Conservation (phyloP, 352 stramenopile species). For the Phytopythium chamaehyphon region DNA sequence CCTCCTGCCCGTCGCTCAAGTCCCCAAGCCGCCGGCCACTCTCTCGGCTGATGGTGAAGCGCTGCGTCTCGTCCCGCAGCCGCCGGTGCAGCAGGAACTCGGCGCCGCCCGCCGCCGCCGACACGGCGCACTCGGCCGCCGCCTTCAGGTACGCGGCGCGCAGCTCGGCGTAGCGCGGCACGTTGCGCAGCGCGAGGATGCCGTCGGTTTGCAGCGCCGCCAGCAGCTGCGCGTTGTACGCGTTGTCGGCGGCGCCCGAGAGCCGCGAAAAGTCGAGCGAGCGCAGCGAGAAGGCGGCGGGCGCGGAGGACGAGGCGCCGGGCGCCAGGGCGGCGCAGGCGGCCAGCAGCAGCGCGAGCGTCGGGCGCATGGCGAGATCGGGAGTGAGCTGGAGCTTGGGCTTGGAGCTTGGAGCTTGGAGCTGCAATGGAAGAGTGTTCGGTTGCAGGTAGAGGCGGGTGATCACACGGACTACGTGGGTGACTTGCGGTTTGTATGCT, state of each 20-base stretch:
- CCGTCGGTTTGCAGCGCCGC: conserved; percentile 55
- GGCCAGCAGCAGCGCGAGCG: conserved; percentile 17
- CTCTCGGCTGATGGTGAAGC: conserved; percentile 71
- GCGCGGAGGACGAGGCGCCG: conserved; percentile 11
- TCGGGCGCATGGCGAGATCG: conserved; percentile 12
- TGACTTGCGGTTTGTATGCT: conserved; percentile 1
- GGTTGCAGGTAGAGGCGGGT: not conserved
- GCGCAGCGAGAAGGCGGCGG: conserved; percentile 45
- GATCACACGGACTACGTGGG: conserved; percentile 2
- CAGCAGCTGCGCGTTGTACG: conserved; percentile 35
- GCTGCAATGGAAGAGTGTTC: no score
- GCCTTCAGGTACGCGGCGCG: conserved; percentile 52
- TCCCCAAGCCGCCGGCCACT: conserved; percentile 38
- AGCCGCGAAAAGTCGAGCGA: conserved; percentile 56
- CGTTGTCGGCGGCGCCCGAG: conserved; percentile 18
- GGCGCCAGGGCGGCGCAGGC: conserved; percentile 8
- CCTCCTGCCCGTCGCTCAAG: conserved; percentile 18
- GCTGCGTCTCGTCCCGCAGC: conserved; percentile 64
- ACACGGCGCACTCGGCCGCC: conserved; percentile 52
- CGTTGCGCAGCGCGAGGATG: conserved; percentile 74
- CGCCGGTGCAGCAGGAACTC: conserved; percentile 67
- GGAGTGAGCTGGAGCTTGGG: no score
- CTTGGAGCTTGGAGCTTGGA: no score
- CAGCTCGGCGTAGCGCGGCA: conserved; percentile 46
- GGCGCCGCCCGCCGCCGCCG: conserved; percentile 36